Evolutionary conservation across 176 grass and related monocot species (phyloP).

Genomic region (Calamus simplicifolius): DNA sequence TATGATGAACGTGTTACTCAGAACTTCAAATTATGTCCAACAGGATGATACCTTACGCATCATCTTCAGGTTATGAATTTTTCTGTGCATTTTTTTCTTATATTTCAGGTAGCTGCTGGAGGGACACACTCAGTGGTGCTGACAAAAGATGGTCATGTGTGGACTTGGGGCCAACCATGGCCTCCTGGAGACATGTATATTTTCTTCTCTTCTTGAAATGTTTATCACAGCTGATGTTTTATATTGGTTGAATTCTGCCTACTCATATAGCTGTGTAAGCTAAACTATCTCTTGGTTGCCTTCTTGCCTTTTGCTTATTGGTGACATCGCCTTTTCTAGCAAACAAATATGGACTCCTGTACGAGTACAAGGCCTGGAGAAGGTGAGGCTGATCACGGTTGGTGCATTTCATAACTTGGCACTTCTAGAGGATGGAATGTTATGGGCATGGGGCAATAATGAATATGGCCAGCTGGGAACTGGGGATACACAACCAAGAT

Average conservation of each 20-base stretch:
- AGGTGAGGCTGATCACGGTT: conserved; percentile 75
- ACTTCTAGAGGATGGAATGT: conserved; percentile 56
- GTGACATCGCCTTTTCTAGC: conserved; percentile 26
- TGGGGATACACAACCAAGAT: conserved; percentile 90
- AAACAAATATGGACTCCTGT: conserved; percentile 91
- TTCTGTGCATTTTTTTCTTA: conserved; percentile 4
- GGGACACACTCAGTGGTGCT: conserved; percentile 92
- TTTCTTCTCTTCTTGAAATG: conserved; percentile 4
- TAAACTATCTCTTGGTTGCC: too few relatives aligned
- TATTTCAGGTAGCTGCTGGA: conserved; percentile 82
- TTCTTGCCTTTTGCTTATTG: background rate
- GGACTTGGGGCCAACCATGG: conserved; percentile 99
- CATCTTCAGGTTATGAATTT: background rate
- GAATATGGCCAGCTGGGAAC: conserved; percentile 93
- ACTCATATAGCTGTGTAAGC: too few relatives aligned
- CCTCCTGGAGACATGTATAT: conserved; percentile 93
- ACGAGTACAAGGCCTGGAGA: conserved; percentile 80
- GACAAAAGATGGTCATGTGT: conserved; percentile 87
- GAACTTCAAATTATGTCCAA: background rate
- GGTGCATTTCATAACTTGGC: conserved; percentile 99
- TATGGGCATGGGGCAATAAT: conserved; percentile 98
- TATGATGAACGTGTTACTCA: too few relatives aligned
- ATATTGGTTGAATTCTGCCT: too few relatives aligned
- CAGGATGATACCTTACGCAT: background rate
- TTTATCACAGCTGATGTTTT: background rate